Conservation (phyloP, 164 flowering plant species). For the Amborella trichopoda region DNA sequence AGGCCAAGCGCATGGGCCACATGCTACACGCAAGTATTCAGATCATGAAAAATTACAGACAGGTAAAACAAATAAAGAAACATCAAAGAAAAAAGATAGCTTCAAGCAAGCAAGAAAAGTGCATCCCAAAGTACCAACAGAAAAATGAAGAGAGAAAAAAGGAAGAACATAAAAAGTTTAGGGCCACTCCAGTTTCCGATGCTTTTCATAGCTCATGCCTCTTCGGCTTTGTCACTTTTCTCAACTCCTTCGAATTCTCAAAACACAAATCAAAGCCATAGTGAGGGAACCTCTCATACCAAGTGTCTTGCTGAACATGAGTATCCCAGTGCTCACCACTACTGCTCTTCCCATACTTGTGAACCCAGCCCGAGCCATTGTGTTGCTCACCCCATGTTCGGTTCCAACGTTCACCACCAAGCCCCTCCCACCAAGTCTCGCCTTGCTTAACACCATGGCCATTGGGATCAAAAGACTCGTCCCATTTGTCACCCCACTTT, state of each 20-base stretch:
- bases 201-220: neutral
- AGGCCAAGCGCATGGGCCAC: too few relatives aligned
- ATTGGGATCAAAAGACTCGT: conserved; percentile 59
- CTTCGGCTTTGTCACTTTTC: conserved; percentile 45
- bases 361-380: conserved; percentile 97
- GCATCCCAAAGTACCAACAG: too few relatives aligned
- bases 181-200: too few relatives aligned
- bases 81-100: too few relatives aligned
- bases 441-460: conserved; percentile 88
- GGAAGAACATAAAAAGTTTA: too few relatives aligned
- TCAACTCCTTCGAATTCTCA: conserved; percentile 72
- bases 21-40: too few relatives aligned
- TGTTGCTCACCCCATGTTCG: conserved; percentile 97
- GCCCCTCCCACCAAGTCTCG: conserved; percentile 96
- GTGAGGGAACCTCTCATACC: conserved; percentile 92
- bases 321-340: conserved; percentile 98
- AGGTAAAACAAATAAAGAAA: too few relatives aligned
- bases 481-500: conserved; percentile 99
- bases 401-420: conserved; percentile 82
- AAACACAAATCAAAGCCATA: conserved; percentile 77
- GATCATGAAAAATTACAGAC: too few relatives aligned
- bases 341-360: conserved; percentile 96
- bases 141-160: too few relatives aligned
- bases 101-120: too few relatives aligned
- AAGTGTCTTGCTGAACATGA: conserved; percentile 64